Base-by-base conservation (phyloP, 495 filamentous ascomycete species). In the Penicillium lividum region DNA sequence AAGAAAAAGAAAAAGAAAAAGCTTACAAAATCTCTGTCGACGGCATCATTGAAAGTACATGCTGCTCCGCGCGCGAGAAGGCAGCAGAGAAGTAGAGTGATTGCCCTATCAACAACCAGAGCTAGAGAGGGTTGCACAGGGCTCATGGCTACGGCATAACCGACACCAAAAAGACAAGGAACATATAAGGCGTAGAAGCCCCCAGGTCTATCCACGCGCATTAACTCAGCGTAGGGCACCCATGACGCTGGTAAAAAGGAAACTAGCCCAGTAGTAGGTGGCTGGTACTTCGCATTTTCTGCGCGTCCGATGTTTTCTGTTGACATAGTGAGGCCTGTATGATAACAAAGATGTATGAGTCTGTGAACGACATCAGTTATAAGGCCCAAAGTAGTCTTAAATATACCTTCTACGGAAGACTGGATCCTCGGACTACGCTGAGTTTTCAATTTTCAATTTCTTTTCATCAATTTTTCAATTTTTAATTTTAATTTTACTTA, bases 31-130 rank as follows among this genome's bases (percentile, higher is more conserved):
- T 73, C 67, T 10, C 59, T 59, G 54, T 83, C 79, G 0, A 77
- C 29, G 25, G 49, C 74, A 54, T 82, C 78, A 57, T 83, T 82
- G 74, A 75, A 80, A 1, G 71, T 62, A 49, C 73, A 77, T 27
- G 64, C 56, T 51, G 54, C 53, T 7, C 68, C 67, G 6, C 78
- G 74, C 18, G 76, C 43, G 43, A 78, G 46, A 9, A 30, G 6
- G 6, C 47, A 56, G 74, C n/a, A 53, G 15, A 55, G 33, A 45
- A 33, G 55, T 22, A 49, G 33, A 4, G 56, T 33, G 28, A 54
- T 34, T 4, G 13, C 10, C 0, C 8, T 13, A 22, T 51, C 25
- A 9, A 47, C 40, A n/a, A 22, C 30, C 9, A 47, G 46, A 22
- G n/a, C 27, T 25, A 57, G 43, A 16, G 52, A 18, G 7, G 58